Percentiles rank a stretch among this genome's conserved stretches.
phyloP scores from a whole-genome alignment of 108 stramenopile genomes.

The Skeletonema potamos region DNA sequence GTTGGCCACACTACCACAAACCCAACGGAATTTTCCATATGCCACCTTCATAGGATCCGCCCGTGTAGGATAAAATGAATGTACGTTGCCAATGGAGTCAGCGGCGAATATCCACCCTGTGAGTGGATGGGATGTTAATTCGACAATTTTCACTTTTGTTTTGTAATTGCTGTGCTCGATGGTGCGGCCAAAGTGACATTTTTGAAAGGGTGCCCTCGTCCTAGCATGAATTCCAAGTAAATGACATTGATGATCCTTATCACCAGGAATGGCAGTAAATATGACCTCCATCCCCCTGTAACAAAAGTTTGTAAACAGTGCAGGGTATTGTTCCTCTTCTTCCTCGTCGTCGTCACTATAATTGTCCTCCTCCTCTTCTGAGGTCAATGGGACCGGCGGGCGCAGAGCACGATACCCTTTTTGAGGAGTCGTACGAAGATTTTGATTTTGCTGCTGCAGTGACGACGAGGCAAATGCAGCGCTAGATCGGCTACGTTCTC shows the following conservation, averaged over 20 bases:
- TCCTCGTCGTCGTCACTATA: neutral
- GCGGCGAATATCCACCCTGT: constrained; percentile 40
- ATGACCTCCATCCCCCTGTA: constrained; percentile 71
- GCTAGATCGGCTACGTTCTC: neutral
- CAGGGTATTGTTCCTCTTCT: neutral
- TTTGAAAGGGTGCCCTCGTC: constrained; percentile 66
- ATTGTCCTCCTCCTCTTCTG: neutral
- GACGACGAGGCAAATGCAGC: constrained; percentile 1
- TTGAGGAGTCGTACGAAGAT: neutral
- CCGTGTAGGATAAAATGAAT: constrained; percentile 32
- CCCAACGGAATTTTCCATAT: constrained; percentile 44
- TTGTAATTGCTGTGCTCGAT: constrained; percentile 21
- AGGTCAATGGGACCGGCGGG: neutral
- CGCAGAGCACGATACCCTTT: neutral
- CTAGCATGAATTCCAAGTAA: constrained; percentile 61
- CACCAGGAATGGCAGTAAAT: constrained; percentile 42
- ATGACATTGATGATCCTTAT: neutral
- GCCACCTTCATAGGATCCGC: constrained; percentile 34
- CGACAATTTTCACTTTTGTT: constrained; percentile 25
- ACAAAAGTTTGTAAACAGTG: constrained; percentile 26
- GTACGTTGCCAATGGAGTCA: constrained; percentile 30
- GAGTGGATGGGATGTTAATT: constrained; percentile 31
- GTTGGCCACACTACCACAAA: constrained; percentile 18
- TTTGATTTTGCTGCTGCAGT: neutral
- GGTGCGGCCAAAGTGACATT: constrained; percentile 19